Evolutionary conservation across 1,284 basidiomycete species (phyloP), one percentile per base, ranked within the genome.

Genomic region (Melanopsichium pennsylvanicum): DNA sequence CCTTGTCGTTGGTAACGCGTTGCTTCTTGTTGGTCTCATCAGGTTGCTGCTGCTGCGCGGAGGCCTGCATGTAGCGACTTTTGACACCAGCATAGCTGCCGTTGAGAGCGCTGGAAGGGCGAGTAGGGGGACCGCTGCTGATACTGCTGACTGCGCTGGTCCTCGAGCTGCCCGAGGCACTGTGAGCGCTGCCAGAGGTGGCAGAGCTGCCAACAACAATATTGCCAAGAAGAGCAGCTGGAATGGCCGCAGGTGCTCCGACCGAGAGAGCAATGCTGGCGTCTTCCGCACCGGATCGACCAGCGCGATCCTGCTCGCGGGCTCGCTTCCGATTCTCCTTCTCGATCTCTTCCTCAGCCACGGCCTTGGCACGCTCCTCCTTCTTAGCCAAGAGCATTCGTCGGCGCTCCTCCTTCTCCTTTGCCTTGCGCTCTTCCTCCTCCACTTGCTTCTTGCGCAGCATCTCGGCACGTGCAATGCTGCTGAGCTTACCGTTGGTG

Each of bases 351-450:
- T 62, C 64, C 32, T 67, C 59, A 5, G 50, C 64, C n/a, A 54
- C 50, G 16, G 64, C 63, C 36, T 56, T 59, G 15, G 69, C 69
- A 19, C 62, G 54, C 31, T 58, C 60, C 37, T 63, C 57, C 50
- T 62, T 67, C 54, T 62, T 61, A 18, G 68, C 68, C 51, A 62
- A 23, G 29, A 67, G 54, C 54, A 68, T 45, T 35, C 55, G 50
- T 42, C 56, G 61, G 16, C 70, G 70, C 52, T 72, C 70, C 26
- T 72, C 64, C 40, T 63, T 61, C 45, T 72, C 69, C 38, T 61
- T 72, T 18, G 49, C 40, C 31, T 63, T 67, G 47, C 70, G 55
- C 57, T 72, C 70, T 29, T 68, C 70, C 31, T 72, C 70, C 29
- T 72, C 70, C 12, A 44, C 60, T 35, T 72, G 66, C 54, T 69